Base-by-base conservation (phyloP, 108 stramenopile species). In the Cyclotella cryptica region DNA sequence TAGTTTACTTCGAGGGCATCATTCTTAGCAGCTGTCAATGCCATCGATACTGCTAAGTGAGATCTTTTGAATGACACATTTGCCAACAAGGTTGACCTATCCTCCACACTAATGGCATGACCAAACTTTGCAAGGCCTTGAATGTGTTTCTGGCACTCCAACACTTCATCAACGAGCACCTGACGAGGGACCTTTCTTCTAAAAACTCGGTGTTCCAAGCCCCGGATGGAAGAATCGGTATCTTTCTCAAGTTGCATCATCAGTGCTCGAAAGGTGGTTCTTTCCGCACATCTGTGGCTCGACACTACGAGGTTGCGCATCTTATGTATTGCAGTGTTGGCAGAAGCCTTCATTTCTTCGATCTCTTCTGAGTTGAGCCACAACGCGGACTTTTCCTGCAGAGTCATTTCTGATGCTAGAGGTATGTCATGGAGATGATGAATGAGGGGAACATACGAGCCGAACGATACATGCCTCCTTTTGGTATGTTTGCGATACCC, bases 141-240 rank as follows among this genome's bases (percentile, higher is more conserved):
- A 13, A 71, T 66, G 30, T 80, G 60, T 41, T 39, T 66, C 24
- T 80, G 79, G 46, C 79, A 80, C 19, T 80, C 79, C 39, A 80
- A 52, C 14, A 72, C 79, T 29, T 80, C 79, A 10, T 49, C 46
- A 58, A 72, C 66, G 27, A 72, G 21, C 52, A 27, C 19, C 14
- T 61, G 64, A 0, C 71, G 72, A 0, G 79, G 66, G 18, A 57
- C 45, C 41, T 58, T 72, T 15, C 72, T 65, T 22, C 79, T 24
- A 61, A 73, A 68, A 21, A 80, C 66, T 35, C 72, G 66, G 57
- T 80, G 72, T 40, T 80, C 79, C 51, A 80, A 54, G 13, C 79
- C 79, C 15, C 79, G 71, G 10, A 80, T 61, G 60, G 72, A 73
- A 26, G 63, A 19, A 19, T 61, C 49, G 0, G 57, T 69, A 40